phyloP scores from a whole-genome alignment of 2,329 filamentous ascomycete species.

The Colletotrichum gigasporum region DNA sequence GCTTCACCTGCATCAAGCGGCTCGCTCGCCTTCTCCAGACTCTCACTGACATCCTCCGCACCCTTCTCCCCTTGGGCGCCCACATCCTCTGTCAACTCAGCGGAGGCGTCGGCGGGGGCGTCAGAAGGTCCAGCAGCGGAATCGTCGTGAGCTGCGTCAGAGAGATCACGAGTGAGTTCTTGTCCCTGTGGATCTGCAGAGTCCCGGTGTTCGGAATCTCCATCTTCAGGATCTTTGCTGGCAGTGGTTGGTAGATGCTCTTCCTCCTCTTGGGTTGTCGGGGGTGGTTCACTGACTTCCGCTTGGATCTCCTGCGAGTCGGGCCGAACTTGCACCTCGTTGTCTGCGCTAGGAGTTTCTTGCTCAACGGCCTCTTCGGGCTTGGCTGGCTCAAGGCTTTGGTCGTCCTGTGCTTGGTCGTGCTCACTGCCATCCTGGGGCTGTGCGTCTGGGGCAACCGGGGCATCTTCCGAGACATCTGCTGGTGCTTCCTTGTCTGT shows the following conservation, averaged over 20 bases:
- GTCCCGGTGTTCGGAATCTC: slow-evolving; percentile 22
- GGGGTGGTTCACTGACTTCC: slow-evolving; percentile 26
- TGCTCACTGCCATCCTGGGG: not conserved
- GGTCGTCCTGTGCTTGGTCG: not conserved
- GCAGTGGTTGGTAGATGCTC: slow-evolving; percentile 19
- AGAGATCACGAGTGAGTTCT: slow-evolving; percentile 18
- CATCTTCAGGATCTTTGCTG: slow-evolving; percentile 28
- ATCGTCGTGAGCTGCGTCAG: slow-evolving; percentile 19
- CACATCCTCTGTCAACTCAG: not conserved
- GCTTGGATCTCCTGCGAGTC: slow-evolving; percentile 32
- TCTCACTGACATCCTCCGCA: too few relatives aligned
- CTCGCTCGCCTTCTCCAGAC: too few relatives aligned
- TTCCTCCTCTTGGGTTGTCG: slow-evolving; percentile 16
- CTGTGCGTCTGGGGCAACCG: not conserved
- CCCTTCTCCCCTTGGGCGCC: too few relatives aligned
- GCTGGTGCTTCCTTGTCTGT: not conserved
- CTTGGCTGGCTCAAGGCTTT: not conserved
- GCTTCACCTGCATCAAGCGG: too few relatives aligned
- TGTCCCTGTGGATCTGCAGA: slow-evolving; percentile 13
- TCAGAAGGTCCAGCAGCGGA: slow-evolving; percentile 18
- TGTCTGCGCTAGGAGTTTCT: not conserved
- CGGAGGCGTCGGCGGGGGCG: slow-evolving; percentile 11
- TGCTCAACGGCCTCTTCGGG: not conserved
- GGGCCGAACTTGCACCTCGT: slow-evolving; percentile 43
- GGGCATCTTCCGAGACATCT: not conserved